Conservation (phyloP, 371 early-diverging fungal species). For the Mortierella sp. region DNA sequence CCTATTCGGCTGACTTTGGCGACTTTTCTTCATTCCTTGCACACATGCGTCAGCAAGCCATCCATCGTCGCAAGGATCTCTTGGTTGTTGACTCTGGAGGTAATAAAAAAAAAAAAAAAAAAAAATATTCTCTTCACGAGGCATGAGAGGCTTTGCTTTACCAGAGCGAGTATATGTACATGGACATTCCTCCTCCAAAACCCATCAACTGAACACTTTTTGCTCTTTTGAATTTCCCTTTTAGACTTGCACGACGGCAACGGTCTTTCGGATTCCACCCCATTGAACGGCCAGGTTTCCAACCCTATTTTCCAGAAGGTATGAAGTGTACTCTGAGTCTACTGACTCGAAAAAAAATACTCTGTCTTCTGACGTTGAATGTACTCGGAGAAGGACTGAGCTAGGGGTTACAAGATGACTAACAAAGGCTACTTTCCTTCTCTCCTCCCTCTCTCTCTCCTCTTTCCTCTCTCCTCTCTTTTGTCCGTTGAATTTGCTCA, state of each 20-base stretch:
- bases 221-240: too few species aligned
- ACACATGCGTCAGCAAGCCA: constrained; percentile 62
- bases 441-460: constrained; percentile 5
- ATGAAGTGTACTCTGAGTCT: too few species aligned
- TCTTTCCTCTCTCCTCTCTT: background rate
- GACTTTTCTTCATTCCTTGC: constrained; percentile 65
- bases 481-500: too few species aligned
- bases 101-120: constrained; percentile 57
- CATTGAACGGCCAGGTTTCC: constrained; percentile 54
- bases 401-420: too few species aligned
- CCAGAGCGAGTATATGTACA: too few species aligned
- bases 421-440: constrained; percentile 7
- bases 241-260: constrained; percentile 53
- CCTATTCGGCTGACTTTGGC: constrained; percentile 64
- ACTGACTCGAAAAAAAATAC: too few species aligned
- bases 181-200: too few species aligned
- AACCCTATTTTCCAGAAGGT: constrained; percentile 57
- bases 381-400: too few species aligned
- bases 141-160: background rate
- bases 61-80: constrained; percentile 58
- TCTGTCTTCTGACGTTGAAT: too few species aligned
- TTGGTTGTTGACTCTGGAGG: constrained; percentile 70
- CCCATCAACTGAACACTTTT: too few species aligned
- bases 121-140: background rate
- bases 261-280: constrained; percentile 62